Percentiles rank a stretch among this genome's conserved stretches.
These are phyloP conservation scores for Salisapilia sapeloensis DNA, from an alignment of 352 stramenopile species.

Conservation along the genomic window DNA sequence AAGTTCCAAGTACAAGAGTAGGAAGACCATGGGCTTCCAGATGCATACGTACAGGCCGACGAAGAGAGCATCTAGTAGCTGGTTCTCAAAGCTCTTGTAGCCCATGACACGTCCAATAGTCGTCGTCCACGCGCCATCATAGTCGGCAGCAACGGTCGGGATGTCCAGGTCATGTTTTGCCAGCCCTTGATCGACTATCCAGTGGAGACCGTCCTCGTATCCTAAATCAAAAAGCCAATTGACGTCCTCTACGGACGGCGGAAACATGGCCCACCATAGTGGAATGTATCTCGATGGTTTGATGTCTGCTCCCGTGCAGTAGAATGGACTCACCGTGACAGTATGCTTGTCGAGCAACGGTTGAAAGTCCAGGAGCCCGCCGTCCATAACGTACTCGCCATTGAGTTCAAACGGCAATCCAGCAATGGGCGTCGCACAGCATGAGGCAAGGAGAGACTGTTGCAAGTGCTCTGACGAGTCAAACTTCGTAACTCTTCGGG, in stretches of 20 bases:
- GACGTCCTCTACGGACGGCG: conserved; percentile 41
- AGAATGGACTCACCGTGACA: conserved; percentile 72
- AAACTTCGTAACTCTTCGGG: conserved; percentile 48
- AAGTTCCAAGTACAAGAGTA: conserved; percentile 67
- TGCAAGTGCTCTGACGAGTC: conserved; percentile 40
- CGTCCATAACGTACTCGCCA: conserved; percentile 78
- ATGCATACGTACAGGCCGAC: conserved; percentile 54
- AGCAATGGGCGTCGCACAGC: conserved; percentile 60
- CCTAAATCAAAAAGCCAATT: conserved; percentile 76
- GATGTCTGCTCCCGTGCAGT: conserved; percentile 77
- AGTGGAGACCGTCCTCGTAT: conserved; percentile 63
- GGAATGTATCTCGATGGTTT: conserved; percentile 82
- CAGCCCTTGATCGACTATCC: conserved; percentile 31
- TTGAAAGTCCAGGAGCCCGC: conserved; percentile 70
- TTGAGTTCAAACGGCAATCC: conserved; percentile 71
- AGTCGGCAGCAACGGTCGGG: conserved; percentile 29
- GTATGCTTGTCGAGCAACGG: conserved; percentile 53
- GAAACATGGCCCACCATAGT: conserved; percentile 74
- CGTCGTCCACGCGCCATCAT: conserved; percentile 41
- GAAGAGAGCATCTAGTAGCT: conserved; percentile 54
- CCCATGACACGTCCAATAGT: conserved; percentile 59
- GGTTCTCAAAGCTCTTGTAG: conserved; percentile 50
- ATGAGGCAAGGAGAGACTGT: conserved; percentile 54
- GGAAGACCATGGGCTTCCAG: conserved; percentile 64
- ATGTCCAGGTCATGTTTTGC: conserved; percentile 19